A percentile compares a stretch with the other conserved stretches of the same genome.
Conservation (phyloP, 495 filamentous ascomycete species). For the Lophiostoma macrostomum region DNA sequence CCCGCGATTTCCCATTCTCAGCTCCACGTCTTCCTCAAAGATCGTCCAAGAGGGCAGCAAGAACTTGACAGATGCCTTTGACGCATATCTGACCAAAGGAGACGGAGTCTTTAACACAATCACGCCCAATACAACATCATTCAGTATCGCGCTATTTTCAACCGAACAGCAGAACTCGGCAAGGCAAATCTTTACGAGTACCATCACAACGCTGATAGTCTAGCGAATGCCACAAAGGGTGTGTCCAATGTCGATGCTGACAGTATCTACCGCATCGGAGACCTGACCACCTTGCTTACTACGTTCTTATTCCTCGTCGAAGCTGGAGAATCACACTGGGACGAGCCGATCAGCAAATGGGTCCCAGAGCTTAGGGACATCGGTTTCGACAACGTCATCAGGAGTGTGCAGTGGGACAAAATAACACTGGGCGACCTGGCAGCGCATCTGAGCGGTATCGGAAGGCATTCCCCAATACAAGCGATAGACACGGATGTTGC, state of each 20-base stretch:
- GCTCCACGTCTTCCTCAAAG: background rate
- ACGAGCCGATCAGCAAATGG: conserved; percentile 10
- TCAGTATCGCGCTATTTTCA: conserved; percentile 6
- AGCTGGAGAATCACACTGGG: conserved; percentile 5
- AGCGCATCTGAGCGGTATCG: conserved; percentile 4
- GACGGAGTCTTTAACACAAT: background rate
- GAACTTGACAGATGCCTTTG: conserved; percentile 4
- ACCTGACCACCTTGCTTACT: conserved; percentile 4
- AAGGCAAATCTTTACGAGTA: conserved; percentile 6
- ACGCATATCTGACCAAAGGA: background rate
- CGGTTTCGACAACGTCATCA: background rate
- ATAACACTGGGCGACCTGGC: conserved; percentile 9
- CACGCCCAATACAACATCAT: conserved; percentile 6
- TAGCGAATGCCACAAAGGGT: background rate
- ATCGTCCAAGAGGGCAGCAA: conserved; percentile 5
- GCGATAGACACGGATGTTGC: background rate
- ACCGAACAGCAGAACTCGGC: conserved; percentile 1
- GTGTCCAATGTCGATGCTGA: background rate
- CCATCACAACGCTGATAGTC: background rate
- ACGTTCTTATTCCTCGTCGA: conserved; percentile 2
- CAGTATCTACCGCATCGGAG: conserved; percentile 8
- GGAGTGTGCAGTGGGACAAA: conserved; percentile 8
- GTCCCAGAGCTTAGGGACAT: conserved; percentile 3
- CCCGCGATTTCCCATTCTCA: conserved; percentile 2
- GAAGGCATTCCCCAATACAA: background rate